Conservation (phyloP, 768 basidiomycete genomes). For the Trichaptum fuscoviolaceum region DNA sequence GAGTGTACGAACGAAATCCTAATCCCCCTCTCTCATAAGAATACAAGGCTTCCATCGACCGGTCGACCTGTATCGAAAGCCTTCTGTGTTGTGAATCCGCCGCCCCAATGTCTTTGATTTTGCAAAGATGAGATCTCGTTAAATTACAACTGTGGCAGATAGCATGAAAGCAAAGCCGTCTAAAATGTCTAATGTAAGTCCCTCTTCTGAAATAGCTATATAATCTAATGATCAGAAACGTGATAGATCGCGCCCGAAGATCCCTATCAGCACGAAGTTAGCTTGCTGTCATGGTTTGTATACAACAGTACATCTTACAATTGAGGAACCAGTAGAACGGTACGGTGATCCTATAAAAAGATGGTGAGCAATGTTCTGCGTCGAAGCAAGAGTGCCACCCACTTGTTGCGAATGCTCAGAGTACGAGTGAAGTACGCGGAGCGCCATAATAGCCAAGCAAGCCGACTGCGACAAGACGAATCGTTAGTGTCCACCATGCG, state of each 20-base stretch:
- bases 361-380: constrained; percentile 8
- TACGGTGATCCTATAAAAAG: constrained; percentile 6
- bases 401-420: constrained; percentile 68
- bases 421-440: constrained; percentile 80
- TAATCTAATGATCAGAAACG: constrained; percentile 52
- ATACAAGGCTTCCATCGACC: constrained; percentile 54
- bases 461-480: constrained; percentile 23
- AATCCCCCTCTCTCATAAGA: constrained; percentile 7
- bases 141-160: not conserved
- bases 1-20: constrained; percentile 16
- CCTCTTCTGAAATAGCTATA: not conserved
- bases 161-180: not conserved
- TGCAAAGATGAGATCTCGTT: not conserved
- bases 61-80: constrained; percentile 58
- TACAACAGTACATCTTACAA: constrained; percentile 36
- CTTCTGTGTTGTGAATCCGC: constrained; percentile 1
- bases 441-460: constrained; percentile 78
- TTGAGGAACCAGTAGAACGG: constrained; percentile 43
- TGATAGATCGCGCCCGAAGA: constrained; percentile 69
- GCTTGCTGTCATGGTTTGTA: constrained; percentile 8
- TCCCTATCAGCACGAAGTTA: constrained; percentile 39
- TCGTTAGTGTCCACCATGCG: not conserved
- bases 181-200: not conserved
- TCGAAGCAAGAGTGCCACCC: constrained; percentile 41
- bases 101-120: too few species aligned